phyloP scores from a whole-genome alignment of 2,329 filamentous ascomycete species.

The Cercospora sp. region DNA sequence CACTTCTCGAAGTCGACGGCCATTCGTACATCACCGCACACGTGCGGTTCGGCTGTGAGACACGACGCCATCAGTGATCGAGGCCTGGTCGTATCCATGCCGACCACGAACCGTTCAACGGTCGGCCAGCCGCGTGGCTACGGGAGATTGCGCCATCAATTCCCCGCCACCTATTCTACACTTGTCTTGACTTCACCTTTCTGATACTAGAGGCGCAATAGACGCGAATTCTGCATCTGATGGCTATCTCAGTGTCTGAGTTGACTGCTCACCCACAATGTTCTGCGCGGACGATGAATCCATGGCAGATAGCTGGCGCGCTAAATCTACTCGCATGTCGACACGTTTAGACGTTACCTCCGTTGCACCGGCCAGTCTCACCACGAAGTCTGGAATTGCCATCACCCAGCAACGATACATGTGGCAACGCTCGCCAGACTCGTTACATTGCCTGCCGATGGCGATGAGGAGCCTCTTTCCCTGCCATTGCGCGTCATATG shows the following conservation, averaged over 20 bases:
- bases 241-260: not conserved
- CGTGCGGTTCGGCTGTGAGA: not conserved
- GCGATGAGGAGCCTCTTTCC: not conserved
- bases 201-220: not conserved
- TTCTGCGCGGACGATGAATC: not conserved
- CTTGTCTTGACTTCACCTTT: not conserved
- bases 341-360: not conserved
- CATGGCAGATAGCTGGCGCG: not conserved
- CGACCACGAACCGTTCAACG: conserved; percentile 2
- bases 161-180: not conserved
- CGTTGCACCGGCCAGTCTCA: not conserved
- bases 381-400: not conserved
- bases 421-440: not conserved
- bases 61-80: not conserved
- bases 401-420: not conserved
- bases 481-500: not conserved
- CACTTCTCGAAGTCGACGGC: not conserved
- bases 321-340: not conserved
- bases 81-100: not conserved
- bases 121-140: conserved; percentile 11
- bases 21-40: not conserved
- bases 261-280: not conserved
- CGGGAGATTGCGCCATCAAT: conserved; percentile 10
- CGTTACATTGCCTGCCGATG: not conserved
- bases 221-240: not conserved